These are phyloP conservation scores for Amylocystis lapponica DNA, from an alignment of 768 basidiomycete species.

Conservation along the genomic window DNA sequence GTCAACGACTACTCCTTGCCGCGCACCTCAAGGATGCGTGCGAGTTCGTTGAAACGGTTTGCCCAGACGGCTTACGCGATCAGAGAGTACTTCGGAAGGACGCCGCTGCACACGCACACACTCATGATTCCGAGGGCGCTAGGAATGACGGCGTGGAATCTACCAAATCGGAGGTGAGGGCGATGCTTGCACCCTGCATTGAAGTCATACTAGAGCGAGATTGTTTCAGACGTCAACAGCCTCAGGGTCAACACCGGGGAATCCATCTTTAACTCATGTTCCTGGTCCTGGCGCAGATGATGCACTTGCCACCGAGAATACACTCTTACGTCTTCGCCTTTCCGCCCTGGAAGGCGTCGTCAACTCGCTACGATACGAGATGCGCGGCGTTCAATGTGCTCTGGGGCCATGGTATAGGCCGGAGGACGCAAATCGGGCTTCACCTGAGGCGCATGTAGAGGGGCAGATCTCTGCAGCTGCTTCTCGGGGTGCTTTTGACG, in stretches of 20 bases:
- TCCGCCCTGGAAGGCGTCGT: slow-evolving; percentile 53
- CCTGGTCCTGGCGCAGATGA: slow-evolving; percentile 14
- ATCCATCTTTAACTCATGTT: no score
- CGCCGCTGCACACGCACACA: slow-evolving; percentile 27
- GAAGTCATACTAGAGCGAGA: not conserved
- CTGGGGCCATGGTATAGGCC: slow-evolving; percentile 62
- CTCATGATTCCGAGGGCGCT: slow-evolving; percentile 16
- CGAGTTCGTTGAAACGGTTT: slow-evolving; percentile 46
- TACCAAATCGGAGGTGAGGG: no score
- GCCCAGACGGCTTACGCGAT: slow-evolving; percentile 42
- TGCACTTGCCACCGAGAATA: slow-evolving; percentile 59
- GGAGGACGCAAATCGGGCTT: slow-evolving; percentile 17
- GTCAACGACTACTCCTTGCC: slow-evolving; percentile 62
- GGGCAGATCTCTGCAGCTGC: no score
- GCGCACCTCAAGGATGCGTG: slow-evolving; percentile 61
- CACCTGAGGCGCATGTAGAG: no score
- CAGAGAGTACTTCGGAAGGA: slow-evolving; percentile 42
- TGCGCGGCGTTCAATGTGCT: slow-evolving; percentile 46
- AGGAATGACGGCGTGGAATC: no score
- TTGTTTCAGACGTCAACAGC: not conserved
- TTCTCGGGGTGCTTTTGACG: no score
- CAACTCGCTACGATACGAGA: slow-evolving; percentile 47
- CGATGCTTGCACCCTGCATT: no score
- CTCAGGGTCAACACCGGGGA: slow-evolving; percentile 19
- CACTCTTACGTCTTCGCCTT: slow-evolving; percentile 51